phyloP scores from a whole-genome alignment of 176 grass and related monocot genomes.

The Carex littledalei region DNA sequence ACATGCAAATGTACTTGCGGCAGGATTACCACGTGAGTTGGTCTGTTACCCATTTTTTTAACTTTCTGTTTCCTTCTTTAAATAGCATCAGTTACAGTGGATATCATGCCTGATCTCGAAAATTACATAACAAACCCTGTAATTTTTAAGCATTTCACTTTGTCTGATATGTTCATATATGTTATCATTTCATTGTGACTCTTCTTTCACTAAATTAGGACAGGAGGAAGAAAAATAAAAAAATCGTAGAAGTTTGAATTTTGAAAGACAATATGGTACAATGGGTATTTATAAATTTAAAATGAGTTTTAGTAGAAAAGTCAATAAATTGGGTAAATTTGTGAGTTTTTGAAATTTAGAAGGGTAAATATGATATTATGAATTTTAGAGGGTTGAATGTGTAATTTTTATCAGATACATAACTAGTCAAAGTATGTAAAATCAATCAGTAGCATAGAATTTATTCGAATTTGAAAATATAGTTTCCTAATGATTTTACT shows the following conservation, averaged over 20 bases:
- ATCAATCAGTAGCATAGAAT: background rate
- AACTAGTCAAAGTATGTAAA: background rate
- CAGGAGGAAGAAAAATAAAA: background rate
- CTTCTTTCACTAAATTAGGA: too few relatives aligned
- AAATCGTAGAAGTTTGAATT: background rate
- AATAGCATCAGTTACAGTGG: background rate
- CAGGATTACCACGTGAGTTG: too few relatives aligned
- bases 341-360: too few relatives aligned
- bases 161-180: too few relatives aligned
- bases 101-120: background rate
- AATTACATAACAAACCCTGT: background rate
- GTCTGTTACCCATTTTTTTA: background rate
- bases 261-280: background rate
- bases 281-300: too few relatives aligned
- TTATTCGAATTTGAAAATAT: background rate
- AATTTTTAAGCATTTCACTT: too few relatives aligned
- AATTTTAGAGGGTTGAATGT: background rate
- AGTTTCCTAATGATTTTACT: background rate
- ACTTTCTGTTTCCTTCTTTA: constrained; percentile 34
- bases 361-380: too few relatives aligned
- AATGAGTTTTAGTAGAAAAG: too few relatives aligned
- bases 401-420: too few relatives aligned
- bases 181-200: too few relatives aligned
- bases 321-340: too few relatives aligned
- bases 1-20: too few relatives aligned